Base-by-base conservation (phyloP, 768 basidiomycete genomes). In the Xerocomellus intermedius region DNA sequence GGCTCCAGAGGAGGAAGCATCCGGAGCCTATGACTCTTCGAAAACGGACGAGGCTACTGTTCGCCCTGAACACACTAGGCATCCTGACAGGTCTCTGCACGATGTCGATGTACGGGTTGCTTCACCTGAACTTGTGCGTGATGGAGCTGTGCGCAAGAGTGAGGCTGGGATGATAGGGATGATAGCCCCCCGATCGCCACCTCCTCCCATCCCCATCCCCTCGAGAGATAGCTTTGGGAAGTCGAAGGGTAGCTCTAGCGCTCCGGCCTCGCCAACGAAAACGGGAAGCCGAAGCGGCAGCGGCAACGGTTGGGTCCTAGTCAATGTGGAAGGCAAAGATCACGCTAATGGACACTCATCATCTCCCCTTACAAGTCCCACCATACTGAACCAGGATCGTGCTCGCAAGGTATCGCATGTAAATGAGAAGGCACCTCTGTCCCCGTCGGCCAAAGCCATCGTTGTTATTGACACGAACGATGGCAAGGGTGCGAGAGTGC, bases 261-360 rank as follows among this genome's bases (percentile, higher is more conserved):
- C 60, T 24, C 73, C 62, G 17, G 66, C 62, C 13, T 73, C 72
- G 32, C 70, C 72, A 35, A 72, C 64, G 45, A 68, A 74, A 61
- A 62, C 73, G 39, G 70, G 65, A 26, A 65, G 63, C 48, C 60
- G 64, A 54, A 72, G 71, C 44, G 73, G 73, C 39, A 76, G 73
- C 42, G 78, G 79, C 16, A 73, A 82, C 61, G 85, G 85, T 24
- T 86, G 85, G 85, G 85, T 86, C 2, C 71, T 86, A 24, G 81
- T 86, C 36, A 86, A 83, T 48, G 79, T 86, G 16, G 84, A 83
- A 55, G 75, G 77, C 30, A 70, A 72, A 57, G 70, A 69, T 47
- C 74, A 69, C 42, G 54, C 48, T 42, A 61, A 59, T 36, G 64
- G 60, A 38, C 66, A 70, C 33, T 54, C 55, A 8, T 43, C 64